A percentile compares a stretch with the other conserved stretches of the same genome.
Evolutionary conservation across 2,329 filamentous ascomycete genomes (phyloP).

Genomic region (Alternaria infectoria): DNA sequence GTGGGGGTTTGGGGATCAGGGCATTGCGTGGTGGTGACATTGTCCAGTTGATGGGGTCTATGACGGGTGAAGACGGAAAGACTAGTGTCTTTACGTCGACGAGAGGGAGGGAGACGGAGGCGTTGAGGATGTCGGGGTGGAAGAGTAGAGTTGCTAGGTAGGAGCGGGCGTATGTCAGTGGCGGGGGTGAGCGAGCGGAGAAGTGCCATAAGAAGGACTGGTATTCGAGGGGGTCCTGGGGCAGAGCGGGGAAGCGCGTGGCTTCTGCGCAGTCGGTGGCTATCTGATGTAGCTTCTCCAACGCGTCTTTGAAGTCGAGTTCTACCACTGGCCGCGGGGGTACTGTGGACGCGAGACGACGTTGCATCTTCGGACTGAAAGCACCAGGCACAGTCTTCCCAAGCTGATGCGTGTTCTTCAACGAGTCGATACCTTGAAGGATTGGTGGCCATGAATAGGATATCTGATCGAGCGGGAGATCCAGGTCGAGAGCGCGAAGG

Average conservation of each 20-base stretch:
- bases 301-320: conserved; percentile 73
- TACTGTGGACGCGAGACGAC: conserved; percentile 90
- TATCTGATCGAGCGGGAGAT: conserved; percentile 36
- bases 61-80: conserved; percentile 72
- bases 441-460: conserved; percentile 47
- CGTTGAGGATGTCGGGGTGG: conserved; percentile 67
- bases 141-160: conserved; percentile 79
- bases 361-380: conserved; percentile 89
- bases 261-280: conserved; percentile 73
- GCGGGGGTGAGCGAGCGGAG: conserved; percentile 79
- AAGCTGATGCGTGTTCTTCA: conserved; percentile 67
- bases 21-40: conserved; percentile 63
- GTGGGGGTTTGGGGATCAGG: conserved; percentile 68
- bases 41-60: conserved; percentile 76
- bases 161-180: conserved; percentile 81
- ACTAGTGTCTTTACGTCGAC: conserved; percentile 81
- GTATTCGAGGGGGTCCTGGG: conserved; percentile 43
- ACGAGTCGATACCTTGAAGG: conserved; percentile 54
- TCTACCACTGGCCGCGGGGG: conserved; percentile 89
- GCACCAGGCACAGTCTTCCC: conserved; percentile 73
- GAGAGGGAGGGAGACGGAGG: conserved; percentile 76
- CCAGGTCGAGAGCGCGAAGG: conserved; percentile 58
- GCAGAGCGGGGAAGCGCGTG: conserved; percentile 37
- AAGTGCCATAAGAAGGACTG: conserved; percentile 75
- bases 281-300: conserved; percentile 71